phyloP scores from a whole-genome alignment of 2,329 filamentous ascomycete genomes.

The Knufia petricola region DNA sequence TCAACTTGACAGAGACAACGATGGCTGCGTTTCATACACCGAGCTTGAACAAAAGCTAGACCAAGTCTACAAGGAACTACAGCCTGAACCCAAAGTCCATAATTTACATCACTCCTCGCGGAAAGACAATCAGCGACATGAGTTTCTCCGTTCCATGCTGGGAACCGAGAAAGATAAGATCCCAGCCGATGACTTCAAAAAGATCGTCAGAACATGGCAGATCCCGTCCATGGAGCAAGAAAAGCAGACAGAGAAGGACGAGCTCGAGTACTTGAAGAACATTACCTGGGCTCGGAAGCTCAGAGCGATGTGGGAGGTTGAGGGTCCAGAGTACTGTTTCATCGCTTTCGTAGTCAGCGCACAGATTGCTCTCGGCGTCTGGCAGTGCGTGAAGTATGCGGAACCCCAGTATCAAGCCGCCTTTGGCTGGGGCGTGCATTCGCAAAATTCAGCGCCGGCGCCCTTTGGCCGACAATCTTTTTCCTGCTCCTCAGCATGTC shows the following conservation, averaged over 20 bases:
- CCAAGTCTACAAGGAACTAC: conserved; percentile 43
- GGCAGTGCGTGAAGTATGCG: conserved; percentile 48
- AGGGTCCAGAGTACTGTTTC: conserved; percentile 45
- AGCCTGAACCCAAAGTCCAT: conserved; percentile 35
- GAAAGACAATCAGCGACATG: conserved; percentile 34
- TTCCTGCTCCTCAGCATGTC: conserved; percentile 52
- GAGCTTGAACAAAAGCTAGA: conserved; percentile 47
- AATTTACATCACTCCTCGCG: conserved; percentile 34
- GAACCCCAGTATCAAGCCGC: conserved; percentile 38
- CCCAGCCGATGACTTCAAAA: conserved; percentile 38
- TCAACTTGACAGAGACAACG: conserved; percentile 43
- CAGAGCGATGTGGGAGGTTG: conserved; percentile 47
- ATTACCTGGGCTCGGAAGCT: conserved; percentile 39
- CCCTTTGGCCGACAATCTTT: conserved; percentile 49
- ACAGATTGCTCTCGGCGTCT: conserved; percentile 44
- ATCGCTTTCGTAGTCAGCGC: conserved; percentile 39
- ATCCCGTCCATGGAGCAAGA: conserved; percentile 42
- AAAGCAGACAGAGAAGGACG: conserved; percentile 39
- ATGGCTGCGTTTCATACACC: conserved; percentile 44
- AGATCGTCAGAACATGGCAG: conserved; percentile 37
- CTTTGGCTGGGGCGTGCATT: conserved; percentile 48
- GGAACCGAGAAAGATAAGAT: conserved; percentile 29
- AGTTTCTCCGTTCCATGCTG: conserved; percentile 44
- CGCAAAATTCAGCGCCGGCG: conserved; percentile 46
- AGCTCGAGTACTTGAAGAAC: conserved; percentile 38